phyloP scores from a whole-genome alignment of 345 rosid species.

The Eucalyptus rudis region DNA sequence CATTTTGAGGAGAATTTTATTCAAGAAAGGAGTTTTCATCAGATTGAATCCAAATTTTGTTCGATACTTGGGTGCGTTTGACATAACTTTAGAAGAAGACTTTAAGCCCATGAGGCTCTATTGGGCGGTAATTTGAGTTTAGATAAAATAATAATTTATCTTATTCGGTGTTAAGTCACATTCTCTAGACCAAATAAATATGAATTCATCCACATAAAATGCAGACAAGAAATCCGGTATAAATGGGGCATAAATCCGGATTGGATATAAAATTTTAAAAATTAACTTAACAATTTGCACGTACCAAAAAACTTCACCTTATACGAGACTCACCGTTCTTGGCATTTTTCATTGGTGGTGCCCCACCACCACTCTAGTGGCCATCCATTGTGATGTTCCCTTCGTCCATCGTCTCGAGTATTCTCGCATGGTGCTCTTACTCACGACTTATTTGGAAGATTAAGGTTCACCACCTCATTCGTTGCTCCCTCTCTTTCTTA shows the following conservation, averaged over 20 bases:
- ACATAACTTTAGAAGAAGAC: background rate
- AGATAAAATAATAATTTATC: no score
- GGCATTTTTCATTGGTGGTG: rapidly evolving
- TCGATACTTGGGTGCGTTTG: background rate
- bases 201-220: rapidly evolving
- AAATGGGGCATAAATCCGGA: rapidly evolving
- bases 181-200: rapidly evolving
- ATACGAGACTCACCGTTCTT: rapidly evolving
- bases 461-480: rapidly evolving
- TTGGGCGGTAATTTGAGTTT: rapidly evolving
- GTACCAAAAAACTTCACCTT: rapidly evolving
- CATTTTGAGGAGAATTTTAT: background rate
- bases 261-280: rapidly evolving
- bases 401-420: rapidly evolving
- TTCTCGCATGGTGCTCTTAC: rapidly evolving
- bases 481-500: background rate
- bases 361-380: rapidly evolving
- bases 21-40: background rate
- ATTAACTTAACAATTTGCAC: no score
- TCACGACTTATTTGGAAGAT: rapidly evolving
- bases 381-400: rapidly evolving
- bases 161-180: rapidly evolving
- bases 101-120: no score
- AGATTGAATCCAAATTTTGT: background rate
- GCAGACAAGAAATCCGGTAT: rapidly evolving